These are phyloP conservation scores for Thuidium tamariscinum DNA, from an alignment of 225 moss, liverwort and hornwort species.

Conservation along the genomic window DNA sequence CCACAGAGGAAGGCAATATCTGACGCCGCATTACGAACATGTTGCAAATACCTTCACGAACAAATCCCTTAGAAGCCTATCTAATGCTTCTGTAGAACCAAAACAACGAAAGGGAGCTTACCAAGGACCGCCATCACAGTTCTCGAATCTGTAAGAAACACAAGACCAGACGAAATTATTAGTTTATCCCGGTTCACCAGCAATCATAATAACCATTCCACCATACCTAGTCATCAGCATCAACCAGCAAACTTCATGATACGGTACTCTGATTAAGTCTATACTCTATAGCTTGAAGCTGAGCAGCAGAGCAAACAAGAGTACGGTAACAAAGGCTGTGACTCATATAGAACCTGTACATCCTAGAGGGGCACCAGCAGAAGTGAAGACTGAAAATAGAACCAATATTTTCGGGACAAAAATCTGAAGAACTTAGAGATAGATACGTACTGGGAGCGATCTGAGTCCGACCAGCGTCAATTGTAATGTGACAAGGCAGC, in stretches of 20 bases:
- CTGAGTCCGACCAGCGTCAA: conserved; percentile 95
- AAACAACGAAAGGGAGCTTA: conserved; percentile 6
- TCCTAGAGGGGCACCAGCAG: not conserved
- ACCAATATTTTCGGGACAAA: not conserved
- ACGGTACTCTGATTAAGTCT: not conserved
- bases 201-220: not conserved
- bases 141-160: conserved; percentile 70
- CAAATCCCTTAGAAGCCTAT: not conserved
- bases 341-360: not conserved
- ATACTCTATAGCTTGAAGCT: not conserved
- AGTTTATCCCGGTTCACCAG: not conserved
- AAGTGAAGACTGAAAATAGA: not conserved
- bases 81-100: not conserved
- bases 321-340: not conserved
- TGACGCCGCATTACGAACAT: not conserved
- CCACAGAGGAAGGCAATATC: not conserved
- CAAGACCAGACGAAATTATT: not conserved
- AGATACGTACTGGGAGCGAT: conserved; percentile 77
- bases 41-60: not conserved
- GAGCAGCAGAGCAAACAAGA: not conserved
- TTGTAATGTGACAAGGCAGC: conserved; percentile 86
- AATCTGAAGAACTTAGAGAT: not conserved
- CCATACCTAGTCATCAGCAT: no score
- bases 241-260: no score
- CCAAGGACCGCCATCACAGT: conserved; percentile 91